These are phyloP conservation scores for Pelargonium citronellum DNA, from an alignment of 441 rosid species.

Conservation along the genomic window DNA sequence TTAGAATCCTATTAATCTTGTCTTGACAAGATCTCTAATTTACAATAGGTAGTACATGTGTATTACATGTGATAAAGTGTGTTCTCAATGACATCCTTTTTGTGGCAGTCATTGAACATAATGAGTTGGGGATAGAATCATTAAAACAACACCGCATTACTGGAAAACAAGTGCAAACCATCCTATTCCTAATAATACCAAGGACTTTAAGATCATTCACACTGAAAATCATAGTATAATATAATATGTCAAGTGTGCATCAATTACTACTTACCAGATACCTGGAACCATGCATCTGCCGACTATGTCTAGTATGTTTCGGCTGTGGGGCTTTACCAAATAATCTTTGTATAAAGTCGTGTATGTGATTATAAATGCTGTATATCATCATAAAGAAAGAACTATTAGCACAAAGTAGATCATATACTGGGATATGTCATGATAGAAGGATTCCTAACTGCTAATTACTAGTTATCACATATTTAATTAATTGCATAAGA, in stretches of 20 bases:
- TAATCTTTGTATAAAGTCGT: not conserved
- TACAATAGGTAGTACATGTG: too few species aligned
- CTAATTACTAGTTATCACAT: not conserved
- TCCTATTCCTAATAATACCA: not conserved
- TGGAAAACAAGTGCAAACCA: not conserved
- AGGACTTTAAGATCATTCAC: not conserved
- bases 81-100: too few species aligned
- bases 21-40: too few species aligned
- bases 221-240: slow-evolving; percentile 14
- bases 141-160: not conserved
- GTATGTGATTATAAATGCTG: slow-evolving; percentile 6
- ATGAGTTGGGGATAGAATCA: slow-evolving; percentile 2
- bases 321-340: slow-evolving; percentile 8
- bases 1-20: too few species aligned
- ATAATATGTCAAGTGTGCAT: not conserved
- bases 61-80: too few species aligned
- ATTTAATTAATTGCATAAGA: not conserved
- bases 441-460: not conserved
- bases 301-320: not conserved
- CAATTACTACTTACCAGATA: not conserved
- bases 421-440: not conserved
- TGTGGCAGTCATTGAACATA: not conserved
- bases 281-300: not conserved
- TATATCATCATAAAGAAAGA: not conserved
- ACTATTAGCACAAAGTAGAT: not conserved